Conservation (phyloP, 495 filamentous ascomycete species). For the Hypoxylon lienhwacheense region DNA sequence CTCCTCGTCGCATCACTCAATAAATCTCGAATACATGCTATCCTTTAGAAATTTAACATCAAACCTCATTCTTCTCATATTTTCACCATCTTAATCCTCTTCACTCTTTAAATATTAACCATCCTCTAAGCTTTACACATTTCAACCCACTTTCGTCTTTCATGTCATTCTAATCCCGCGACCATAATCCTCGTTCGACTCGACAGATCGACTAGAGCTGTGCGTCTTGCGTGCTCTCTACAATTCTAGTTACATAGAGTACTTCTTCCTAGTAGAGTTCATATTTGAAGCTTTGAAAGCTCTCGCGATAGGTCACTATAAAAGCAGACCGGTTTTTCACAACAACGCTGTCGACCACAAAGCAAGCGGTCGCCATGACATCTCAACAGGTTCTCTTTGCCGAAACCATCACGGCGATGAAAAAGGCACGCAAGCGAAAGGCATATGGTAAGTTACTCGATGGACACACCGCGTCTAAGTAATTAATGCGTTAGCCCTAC, state of each 20-base stretch:
- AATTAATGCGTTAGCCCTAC: constrained; percentile 20
- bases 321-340: constrained; percentile 3
- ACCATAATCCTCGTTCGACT: constrained; percentile 10
- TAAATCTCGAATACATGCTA: too few species aligned
- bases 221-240: not conserved
- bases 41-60: too few species aligned
- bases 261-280: not conserved
- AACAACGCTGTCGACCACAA: constrained; percentile 1
- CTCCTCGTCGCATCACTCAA: constrained; percentile 12
- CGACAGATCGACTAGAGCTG: not conserved
- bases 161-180: constrained; percentile 23
- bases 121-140: not conserved
- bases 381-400: constrained; percentile 69
- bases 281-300: not conserved
- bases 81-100: too few species aligned
- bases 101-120: constrained; percentile 4
- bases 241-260: too few species aligned
- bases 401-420: constrained; percentile 76
- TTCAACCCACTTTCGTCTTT: constrained; percentile 1
- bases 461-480: constrained; percentile 1
- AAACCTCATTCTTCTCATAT: too few species aligned
- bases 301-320: not conserved
- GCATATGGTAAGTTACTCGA: constrained; percentile 54
- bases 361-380: constrained; percentile 58
- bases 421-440: constrained; percentile 66